Base-by-base conservation (phyloP, 2,329 filamentous ascomycete genomes). In the Fusarium phyllophilum region DNA sequence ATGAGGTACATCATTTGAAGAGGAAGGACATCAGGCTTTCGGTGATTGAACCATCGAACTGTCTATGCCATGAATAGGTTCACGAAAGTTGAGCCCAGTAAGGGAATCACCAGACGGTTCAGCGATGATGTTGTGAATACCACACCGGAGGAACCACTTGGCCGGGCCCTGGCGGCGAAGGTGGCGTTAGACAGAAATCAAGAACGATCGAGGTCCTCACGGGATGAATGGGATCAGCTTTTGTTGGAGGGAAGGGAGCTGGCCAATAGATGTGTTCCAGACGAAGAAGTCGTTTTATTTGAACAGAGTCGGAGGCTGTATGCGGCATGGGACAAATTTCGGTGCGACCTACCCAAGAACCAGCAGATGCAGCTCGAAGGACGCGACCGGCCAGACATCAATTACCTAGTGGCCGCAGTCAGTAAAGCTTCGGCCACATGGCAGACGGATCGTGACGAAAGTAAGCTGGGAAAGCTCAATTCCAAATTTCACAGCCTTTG, bases 321-420 rank as follows among this genome's bases (percentile, higher is more conserved):
- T 49, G 20, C 7, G 15, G 29, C 46, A n/a, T 49, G 46, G 46
- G 29, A 49, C 7, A 49, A 49, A n/a, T 31, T 31, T 4, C 46
- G 29, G 15, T 14, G 3, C 15, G 29, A 49, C 22, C 26, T 49
- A 7, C 46, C 46, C 7, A 4, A 17, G 3, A 20, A 17, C 13
- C 26, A 48, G 26, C 45, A 48, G 26, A 31, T 45, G 5, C 24
- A 26, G 7, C 42, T 45, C 8, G 42, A 45, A 12, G 17, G 6
- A 45, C 17, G 17, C 42, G 42, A 26, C 6, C 7, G 45, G 10
- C 45, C 45, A n/a, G 20, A 48, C 6, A 11, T 48, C 45, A n/a
- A n/a, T 12, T 17, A 22, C 6, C 9, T 31, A 0, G 4, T 31
- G 0, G 45, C 26, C 4, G 0, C 14, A 1, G 9, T 48, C 29